These are phyloP conservation scores for Yamadazyma atlantica DNA, from an alignment of 1,139 yeast genomes.

Conservation along the genomic window DNA sequence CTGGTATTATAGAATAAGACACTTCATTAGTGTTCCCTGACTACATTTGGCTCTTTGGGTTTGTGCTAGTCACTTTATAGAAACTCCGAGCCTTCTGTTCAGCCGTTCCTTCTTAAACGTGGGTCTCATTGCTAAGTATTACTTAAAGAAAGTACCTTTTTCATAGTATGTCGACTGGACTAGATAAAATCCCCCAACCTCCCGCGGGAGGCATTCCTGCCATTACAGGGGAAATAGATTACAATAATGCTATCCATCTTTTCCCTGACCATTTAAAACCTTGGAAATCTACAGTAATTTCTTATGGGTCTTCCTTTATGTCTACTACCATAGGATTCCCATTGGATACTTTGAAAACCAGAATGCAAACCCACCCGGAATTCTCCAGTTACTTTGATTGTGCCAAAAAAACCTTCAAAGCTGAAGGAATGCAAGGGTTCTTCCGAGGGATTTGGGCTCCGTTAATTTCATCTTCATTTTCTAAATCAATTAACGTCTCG, in stretches of 20 bases:
- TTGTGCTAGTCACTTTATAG: not conserved
- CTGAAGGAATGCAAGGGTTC: slow-evolving; percentile 71
- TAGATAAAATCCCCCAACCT: slow-evolving; percentile 2
- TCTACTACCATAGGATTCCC: slow-evolving; percentile 82
- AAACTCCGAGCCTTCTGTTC: not conserved
- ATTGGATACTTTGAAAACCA: slow-evolving; percentile 76
- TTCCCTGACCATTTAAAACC: slow-evolving; percentile 56
- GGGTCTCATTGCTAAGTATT: not conserved
- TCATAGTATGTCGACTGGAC: not conserved
- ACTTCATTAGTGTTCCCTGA: too few species aligned
- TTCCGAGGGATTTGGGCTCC: slow-evolving; percentile 80
- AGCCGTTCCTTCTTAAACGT: not conserved
- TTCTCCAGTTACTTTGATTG: slow-evolving; percentile 63
- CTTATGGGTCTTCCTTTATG: slow-evolving; percentile 63
- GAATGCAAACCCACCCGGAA: slow-evolving; percentile 74
- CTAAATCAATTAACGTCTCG: slow-evolving; percentile 67
- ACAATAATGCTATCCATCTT: slow-evolving; percentile 37
- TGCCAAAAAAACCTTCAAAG: slow-evolving; percentile 49
- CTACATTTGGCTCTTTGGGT: too few species aligned
- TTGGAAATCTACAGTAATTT: slow-evolving; percentile 56
- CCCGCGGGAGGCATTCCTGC: slow-evolving; percentile 34
- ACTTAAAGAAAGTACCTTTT: too few species aligned
- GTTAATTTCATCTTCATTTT: slow-evolving; percentile 60
- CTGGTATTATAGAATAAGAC: too few species aligned
- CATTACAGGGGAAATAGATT: slow-evolving; percentile 42